Evolutionary conservation across 169 alveolate species (phyloP), one percentile per base, ranked within the genome.

Genomic region (Plasmodium ovale): DNA sequence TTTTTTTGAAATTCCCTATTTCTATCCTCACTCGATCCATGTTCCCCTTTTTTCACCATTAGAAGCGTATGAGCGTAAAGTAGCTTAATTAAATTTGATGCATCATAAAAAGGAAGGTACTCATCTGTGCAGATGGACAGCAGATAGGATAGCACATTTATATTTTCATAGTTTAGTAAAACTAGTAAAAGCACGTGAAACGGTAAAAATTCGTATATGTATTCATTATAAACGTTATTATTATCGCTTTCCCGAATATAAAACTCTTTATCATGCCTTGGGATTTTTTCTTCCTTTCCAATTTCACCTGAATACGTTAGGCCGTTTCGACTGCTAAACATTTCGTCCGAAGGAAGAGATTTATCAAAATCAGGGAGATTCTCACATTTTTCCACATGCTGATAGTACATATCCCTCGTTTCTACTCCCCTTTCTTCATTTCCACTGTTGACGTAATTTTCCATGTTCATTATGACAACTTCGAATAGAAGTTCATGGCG

Each of bases 181-280:
- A 59, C 49, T 27, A 79, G 70, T 9, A 79, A 33, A 14, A 79
- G 77, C 42, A 79, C 29, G 42, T 79, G 89, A 27, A 79, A 79
- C 0, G 89, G 89, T 56, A 79, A 44, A 53, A 29, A 79, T n/a
- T 79, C n/a, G 1, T 65, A 42, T 21, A 65, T 51, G 33, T 79
- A 79, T 3, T 29, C 25, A 12, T 74, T 74, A 65, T 59, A 74
- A 59, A 25, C 6, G 25, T 19, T 37, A 21, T 51, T 6, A 51
- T 70, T 14, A 70, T n/a, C 1, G 58, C 21, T 16, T 0, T 79
- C 51, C 21, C 19, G 6, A 47, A 19, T 70, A 0, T 3, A 14
- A 6, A 1, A 7, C 4, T 69, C 82, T 31, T 14, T 10, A 60
- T 60, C 47, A 16, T n/a, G 4, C 4, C 16, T 16, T 51, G 16